Base-by-base conservation (phyloP, 192 early-diverging fungal genomes). In the Ambispora gerdemannii region DNA sequence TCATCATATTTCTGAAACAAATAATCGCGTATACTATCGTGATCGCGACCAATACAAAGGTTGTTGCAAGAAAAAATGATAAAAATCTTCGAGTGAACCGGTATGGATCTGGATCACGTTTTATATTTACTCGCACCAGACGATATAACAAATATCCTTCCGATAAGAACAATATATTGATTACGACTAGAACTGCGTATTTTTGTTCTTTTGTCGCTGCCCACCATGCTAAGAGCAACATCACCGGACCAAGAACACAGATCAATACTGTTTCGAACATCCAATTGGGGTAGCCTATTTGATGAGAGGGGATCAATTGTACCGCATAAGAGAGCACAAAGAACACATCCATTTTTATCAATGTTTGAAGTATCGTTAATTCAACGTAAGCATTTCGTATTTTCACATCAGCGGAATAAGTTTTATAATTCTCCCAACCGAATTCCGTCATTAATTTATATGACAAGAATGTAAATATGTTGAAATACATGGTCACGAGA, bases 381-480 rank as follows among this genome's bases (percentile, higher is more conserved):
- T 36, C 36, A 20, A 77, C 63, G 34, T 77, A 65, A 7, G 76
- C 81, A 3, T 68, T 70, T 15, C 72, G 53, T 13, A 80, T 34
- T n/a, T 67, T 65, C 24, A 79, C 32, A 67, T 82, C 81, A 15
- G 76, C 81, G 15, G 78, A 77, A 51, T 80, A 82, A 15, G 63
- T 74, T 35, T 72, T 68, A 66, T 82, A 82, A 58, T 77, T 79
- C 28, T 82, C 66, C 80, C 81, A 82, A 17, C 76, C 81, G 70
- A 82, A 80, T 13, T 73, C 63, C 34, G 70, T 80, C n/a, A 62
- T 55, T 13, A 82, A 61, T 61, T 70, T 60, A 58, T 67, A 76
- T 4, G 68, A 59, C 15, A 79, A 68, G 31, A 32, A 69, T 3
- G 72, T 47, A 13, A 82, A 53, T 19, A 59, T 33, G 13, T 72